These are phyloP conservation scores for Pterocarpus macrocarpus DNA, from an alignment of 306 rosid genomes.

Conservation along the genomic window DNA sequence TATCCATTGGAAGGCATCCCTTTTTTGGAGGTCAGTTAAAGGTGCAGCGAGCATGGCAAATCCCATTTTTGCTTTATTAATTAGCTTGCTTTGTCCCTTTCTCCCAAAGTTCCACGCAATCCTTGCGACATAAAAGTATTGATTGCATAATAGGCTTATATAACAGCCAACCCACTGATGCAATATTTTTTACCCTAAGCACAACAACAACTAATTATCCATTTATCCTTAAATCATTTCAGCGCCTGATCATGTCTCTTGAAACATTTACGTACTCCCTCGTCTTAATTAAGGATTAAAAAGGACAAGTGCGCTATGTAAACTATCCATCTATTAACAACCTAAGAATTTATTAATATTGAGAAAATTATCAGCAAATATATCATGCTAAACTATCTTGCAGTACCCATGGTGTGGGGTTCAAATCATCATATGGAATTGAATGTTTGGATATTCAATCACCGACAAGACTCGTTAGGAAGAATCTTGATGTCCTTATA, in stretches of 20 bases:
- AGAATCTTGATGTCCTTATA: conserved; percentile 20
- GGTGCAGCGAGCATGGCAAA: too few species aligned
- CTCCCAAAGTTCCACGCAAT: not conserved
- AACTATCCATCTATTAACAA: not conserved
- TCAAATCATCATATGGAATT: conserved; percentile 17
- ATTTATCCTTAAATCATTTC: not conserved
- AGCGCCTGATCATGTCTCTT: not conserved
- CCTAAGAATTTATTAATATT: not conserved
- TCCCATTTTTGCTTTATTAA: conserved; percentile 31
- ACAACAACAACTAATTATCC: not conserved
- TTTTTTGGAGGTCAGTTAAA: too few species aligned
- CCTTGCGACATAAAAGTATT: not conserved
- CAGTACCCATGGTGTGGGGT: not conserved
- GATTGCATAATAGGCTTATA: not conserved
- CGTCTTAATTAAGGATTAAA: not conserved
- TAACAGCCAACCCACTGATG: too few species aligned
- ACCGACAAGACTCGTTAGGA: conserved; percentile 2
- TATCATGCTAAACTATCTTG: not conserved
- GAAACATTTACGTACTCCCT: not conserved
- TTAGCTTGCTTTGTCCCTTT: conserved; percentile 8
- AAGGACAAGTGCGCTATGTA: not conserved
- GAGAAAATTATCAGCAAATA: not conserved
- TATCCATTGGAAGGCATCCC: too few species aligned
- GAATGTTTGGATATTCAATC: conserved; percentile 4
- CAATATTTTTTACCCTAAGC: not conserved